These are phyloP conservation scores for Diaporthe longicolla DNA, from an alignment of 2,329 filamentous ascomycete species.

Conservation along the genomic window DNA sequence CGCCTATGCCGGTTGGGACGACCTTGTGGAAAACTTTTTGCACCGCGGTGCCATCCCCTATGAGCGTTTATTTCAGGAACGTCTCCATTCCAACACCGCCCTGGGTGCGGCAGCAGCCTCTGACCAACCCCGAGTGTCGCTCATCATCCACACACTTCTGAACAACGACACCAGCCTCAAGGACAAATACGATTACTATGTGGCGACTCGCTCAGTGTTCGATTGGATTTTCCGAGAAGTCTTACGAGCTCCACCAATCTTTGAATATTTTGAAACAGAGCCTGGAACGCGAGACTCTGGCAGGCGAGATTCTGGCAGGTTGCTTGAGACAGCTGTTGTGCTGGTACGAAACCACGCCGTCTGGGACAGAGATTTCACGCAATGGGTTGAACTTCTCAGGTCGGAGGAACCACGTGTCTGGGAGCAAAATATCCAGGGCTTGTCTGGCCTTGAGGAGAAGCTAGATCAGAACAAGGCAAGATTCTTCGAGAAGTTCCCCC, in stretches of 20 bases:
- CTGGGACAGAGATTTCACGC: background rate
- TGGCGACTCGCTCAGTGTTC: background rate
- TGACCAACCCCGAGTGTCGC: background rate
- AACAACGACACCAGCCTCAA: background rate
- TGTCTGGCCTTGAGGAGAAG: too few species aligned
- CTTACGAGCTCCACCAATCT: too few species aligned
- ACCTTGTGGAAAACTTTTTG: background rate
- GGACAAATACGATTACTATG: background rate
- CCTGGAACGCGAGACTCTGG: too few species aligned
- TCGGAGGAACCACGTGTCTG: too few species aligned
- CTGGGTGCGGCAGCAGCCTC: background rate
- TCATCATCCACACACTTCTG: background rate
- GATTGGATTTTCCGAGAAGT: too few species aligned
- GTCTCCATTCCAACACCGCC: background rate
- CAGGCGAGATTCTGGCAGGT: background rate
- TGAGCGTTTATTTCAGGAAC: background rate
- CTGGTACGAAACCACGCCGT: background rate
- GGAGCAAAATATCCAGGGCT: too few species aligned
- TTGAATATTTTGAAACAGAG: too few species aligned
- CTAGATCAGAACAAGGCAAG: too few species aligned
- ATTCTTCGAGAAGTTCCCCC: too few species aligned
- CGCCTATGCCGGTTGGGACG: background rate
- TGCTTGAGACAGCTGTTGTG: background rate
- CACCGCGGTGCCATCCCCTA: background rate
- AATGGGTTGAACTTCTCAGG: background rate